A percentile compares a stretch with the other conserved stretches of the same genome.
phyloP scores from a whole-genome alignment of 176 grass and related monocot species.

The Triticum monococcum region DNA sequence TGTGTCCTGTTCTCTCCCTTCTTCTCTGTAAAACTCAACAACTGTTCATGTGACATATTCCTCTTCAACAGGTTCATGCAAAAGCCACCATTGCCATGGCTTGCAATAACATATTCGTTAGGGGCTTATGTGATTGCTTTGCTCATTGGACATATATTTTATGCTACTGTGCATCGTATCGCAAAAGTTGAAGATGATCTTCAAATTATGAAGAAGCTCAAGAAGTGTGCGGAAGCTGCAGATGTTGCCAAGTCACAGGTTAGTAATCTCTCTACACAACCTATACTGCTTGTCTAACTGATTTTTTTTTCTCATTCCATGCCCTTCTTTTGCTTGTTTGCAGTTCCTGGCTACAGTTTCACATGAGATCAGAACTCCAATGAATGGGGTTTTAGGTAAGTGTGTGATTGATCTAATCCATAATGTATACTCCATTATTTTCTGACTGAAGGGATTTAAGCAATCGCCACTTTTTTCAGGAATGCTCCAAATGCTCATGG shows the following conservation, averaged over 20 bases:
- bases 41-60: background rate
- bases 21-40: background rate
- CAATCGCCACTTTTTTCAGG: slow-evolving; percentile 42
- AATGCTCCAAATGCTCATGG: slow-evolving; percentile 99
- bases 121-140: slow-evolving; percentile 76
- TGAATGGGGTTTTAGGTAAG: slow-evolving; percentile 99
- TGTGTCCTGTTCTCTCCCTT: background rate
- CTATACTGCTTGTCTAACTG: background rate
- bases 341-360: slow-evolving; percentile 99
- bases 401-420: background rate
- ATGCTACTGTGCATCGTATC: slow-evolving; percentile 76
- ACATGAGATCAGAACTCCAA: slow-evolving; percentile 99
- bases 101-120: slow-evolving; percentile 69
- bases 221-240: slow-evolving; percentile 78
- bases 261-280: background rate
- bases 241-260: slow-evolving; percentile 97
- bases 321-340: slow-evolving; percentile 17
- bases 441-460: background rate
- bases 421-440: background rate
- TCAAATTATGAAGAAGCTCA: slow-evolving; percentile 72
- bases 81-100: slow-evolving; percentile 68
- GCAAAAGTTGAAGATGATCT: slow-evolving; percentile 87
- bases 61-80: slow-evolving; percentile 68
- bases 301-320: background rate
- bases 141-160: slow-evolving; percentile 68